Percentiles rank a stretch among this genome's conserved stretches.
Evolutionary conservation across 176 grass and related monocot genomes (phyloP).

Genomic region (Phyllostachys edulis): DNA sequence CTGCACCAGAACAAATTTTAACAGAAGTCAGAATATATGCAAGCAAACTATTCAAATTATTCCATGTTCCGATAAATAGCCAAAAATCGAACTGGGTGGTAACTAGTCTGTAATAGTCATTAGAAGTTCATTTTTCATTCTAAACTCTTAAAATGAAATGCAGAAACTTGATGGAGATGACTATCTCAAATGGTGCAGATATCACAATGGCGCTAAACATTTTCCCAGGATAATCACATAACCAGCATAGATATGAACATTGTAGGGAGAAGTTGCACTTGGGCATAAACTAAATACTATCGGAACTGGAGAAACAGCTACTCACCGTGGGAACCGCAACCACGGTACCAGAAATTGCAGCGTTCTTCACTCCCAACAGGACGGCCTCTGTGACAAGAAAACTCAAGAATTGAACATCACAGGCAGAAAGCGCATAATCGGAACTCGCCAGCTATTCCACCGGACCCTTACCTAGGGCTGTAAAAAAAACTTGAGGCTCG

Average conservation of each 20-base stretch:
- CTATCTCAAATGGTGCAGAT: neutral
- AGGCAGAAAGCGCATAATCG: neutral
- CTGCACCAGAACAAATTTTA: slow-evolving; percentile 36
- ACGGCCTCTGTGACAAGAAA: slow-evolving; percentile 64
- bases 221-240: neutral
- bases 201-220: neutral
- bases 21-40: slow-evolving; percentile 35
- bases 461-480: neutral
- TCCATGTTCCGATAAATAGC: neutral
- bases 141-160: neutral
- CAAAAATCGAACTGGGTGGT: neutral
- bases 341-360: slow-evolving; percentile 44
- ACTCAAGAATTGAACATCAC: neutral
- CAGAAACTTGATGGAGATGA: neutral
- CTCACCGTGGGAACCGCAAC: slow-evolving; percentile 76
- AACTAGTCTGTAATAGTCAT: neutral
- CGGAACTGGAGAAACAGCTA: slow-evolving; percentile 14
- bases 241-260: neutral
- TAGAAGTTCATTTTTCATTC: neutral
- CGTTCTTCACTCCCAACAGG: slow-evolving; percentile 67
- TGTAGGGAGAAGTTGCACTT: neutral
- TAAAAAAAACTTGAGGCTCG: no score
- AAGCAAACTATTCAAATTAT: neutral
- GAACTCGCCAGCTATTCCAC: neutral
- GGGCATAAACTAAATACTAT: neutral